These are phyloP conservation scores for Hanseniaspora meyeri DNA, from an alignment of 805 yeast genomes.

Conservation along the genomic window DNA sequence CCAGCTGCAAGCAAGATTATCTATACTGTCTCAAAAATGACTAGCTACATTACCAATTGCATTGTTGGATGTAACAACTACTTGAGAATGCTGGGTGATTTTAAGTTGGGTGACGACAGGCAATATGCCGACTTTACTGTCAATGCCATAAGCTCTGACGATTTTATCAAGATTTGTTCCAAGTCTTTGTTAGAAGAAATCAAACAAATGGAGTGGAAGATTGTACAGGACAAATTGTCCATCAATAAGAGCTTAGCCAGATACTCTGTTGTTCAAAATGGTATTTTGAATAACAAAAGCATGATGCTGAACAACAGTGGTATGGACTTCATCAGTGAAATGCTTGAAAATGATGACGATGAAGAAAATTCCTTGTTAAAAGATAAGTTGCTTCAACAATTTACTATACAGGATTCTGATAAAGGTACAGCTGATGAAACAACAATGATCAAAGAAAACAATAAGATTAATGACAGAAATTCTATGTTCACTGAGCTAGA, in stretches of 20 bases:
- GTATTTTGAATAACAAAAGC: conserved; percentile 5
- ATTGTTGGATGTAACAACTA: conserved; percentile 40
- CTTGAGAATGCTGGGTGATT: conserved; percentile 51
- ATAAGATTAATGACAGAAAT: conserved; percentile 20
- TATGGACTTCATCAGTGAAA: conserved; percentile 16
- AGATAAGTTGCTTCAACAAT: conserved; percentile 21
- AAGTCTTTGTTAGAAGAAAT: conserved; percentile 41
- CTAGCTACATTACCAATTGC: conserved; percentile 40
- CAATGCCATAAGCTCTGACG: conserved; percentile 46
- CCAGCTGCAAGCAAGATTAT: conserved; percentile 57
- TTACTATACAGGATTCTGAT: conserved; percentile 8
- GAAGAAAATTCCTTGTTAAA: conserved; percentile 27
- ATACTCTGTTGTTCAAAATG: conserved; percentile 8
- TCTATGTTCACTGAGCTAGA: conserved; percentile 22
- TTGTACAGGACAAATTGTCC: conserved; percentile 17
- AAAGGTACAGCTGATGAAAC: neutral
- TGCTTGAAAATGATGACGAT: conserved; percentile 13
- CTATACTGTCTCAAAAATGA: conserved; percentile 47
- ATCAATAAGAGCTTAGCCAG: conserved; percentile 17
- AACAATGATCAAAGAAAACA: conserved; percentile 14
- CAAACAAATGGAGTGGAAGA: conserved; percentile 24
- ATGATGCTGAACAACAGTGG: conserved; percentile 15
- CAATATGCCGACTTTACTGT: conserved; percentile 53
- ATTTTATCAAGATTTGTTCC: conserved; percentile 51
- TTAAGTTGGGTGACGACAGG: conserved; percentile 45